A percentile compares a stretch with the other conserved stretches of the same genome.
These are phyloP conservation scores for Saussurea involucrata DNA, from an alignment of 129 eudicot species.

Conservation along the genomic window DNA sequence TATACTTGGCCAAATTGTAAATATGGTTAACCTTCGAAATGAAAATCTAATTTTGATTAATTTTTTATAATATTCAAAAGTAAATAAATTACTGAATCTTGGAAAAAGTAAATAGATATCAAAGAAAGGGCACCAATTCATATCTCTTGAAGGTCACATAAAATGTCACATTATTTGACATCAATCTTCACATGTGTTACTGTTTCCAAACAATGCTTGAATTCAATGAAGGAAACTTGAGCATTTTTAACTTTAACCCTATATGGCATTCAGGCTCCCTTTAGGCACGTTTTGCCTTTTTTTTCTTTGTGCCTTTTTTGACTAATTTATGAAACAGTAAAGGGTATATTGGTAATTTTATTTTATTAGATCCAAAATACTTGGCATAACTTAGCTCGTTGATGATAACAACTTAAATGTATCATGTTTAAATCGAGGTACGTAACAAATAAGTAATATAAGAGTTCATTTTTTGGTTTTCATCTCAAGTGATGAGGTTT, in stretches of 20 bases:
- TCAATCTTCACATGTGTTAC: constrained; percentile 23
- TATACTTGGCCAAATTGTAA: background rate
- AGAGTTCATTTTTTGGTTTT: background rate
- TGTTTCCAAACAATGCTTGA: constrained; percentile 21
- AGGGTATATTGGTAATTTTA: constrained; percentile 13
- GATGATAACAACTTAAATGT: background rate
- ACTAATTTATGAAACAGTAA: constrained; percentile 17
- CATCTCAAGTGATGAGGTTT: background rate
- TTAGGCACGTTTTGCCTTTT: constrained; percentile 19
- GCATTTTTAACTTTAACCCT: constrained; percentile 21
- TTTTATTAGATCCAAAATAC: too few relatives aligned
- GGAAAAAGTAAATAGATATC: background rate
- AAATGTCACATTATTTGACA: constrained; percentile 24
- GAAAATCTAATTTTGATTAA: too few relatives aligned
- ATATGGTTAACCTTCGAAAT: background rate
- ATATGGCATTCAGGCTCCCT: constrained; percentile 17
- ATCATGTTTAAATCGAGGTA: background rate
- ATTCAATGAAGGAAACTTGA: constrained; percentile 19
- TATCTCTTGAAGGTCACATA: constrained; percentile 20
- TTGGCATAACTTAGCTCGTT: too few relatives aligned
- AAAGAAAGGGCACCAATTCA: constrained; percentile 12
- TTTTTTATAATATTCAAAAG: background rate
- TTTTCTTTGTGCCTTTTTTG: constrained; percentile 21
- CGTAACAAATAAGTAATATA: constrained; percentile 15
- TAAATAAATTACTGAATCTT: background rate